Conservation (phyloP, 768 basidiomycete species). For the Boletus rufocinnamomeus region DNA sequence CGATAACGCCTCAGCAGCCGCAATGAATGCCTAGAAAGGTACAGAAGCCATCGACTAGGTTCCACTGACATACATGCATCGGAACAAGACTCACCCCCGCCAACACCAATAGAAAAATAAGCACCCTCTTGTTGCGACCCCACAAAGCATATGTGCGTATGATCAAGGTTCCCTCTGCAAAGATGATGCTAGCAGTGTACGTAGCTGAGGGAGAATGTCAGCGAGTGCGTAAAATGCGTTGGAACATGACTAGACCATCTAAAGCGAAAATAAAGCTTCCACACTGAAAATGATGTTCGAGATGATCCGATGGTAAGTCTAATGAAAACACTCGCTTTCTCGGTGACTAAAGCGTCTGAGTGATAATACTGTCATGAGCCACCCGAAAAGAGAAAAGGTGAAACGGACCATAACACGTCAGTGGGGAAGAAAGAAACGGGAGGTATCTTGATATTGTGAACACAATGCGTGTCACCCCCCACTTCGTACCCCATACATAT, state of each 20-base stretch:
- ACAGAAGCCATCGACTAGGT: neutral
- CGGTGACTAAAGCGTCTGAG: constrained; percentile 10
- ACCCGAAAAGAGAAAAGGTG: neutral
- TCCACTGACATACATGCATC: neutral
- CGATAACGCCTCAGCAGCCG: constrained; percentile 13
- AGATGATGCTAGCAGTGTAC: constrained; percentile 18
- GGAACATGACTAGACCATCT: constrained; percentile 13
- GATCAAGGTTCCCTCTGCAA: constrained; percentile 23
- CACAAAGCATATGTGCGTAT: constrained; percentile 32
- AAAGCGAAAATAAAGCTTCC: constrained; percentile 16
- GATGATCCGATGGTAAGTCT: neutral
- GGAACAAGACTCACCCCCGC: constrained; percentile 17
- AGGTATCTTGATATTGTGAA: neutral
- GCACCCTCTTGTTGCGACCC: constrained; percentile 19
- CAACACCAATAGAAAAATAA: constrained; percentile 20
- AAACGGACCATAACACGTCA: neutral
- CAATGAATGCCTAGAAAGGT: constrained; percentile 16
- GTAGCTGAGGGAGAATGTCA: constrained; percentile 13
- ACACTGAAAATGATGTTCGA: constrained; percentile 18
- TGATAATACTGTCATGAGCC: neutral
- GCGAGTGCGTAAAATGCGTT: neutral
- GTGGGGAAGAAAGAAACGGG: neutral
- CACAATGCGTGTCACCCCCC: neutral
- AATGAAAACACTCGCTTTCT: constrained; percentile 6
- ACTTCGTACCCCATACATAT: neutral